Percentiles rank a stretch among this genome's conserved stretches.
phyloP scores from a whole-genome alignment of 2,329 filamentous ascomycete genomes.

The Penicillium sp. region DNA sequence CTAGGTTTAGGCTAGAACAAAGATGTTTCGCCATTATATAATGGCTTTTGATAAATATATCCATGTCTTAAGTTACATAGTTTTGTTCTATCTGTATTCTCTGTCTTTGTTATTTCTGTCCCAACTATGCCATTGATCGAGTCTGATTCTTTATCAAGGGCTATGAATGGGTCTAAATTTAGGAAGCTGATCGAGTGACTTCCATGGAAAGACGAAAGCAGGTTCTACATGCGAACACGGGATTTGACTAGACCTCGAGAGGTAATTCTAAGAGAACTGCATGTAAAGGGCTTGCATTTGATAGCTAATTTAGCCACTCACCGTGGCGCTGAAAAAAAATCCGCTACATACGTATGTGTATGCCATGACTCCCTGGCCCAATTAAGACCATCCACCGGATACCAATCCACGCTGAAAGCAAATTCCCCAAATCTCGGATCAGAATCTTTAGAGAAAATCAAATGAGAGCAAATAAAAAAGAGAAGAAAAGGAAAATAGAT shows the following conservation, averaged over 20 bases:
- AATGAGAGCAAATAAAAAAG: background rate
- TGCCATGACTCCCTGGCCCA: slow-evolving; percentile 16
- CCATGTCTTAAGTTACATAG: no score
- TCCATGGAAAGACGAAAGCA: background rate
- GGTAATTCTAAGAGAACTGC: background rate
- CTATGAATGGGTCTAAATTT: background rate
- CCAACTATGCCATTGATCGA: background rate
- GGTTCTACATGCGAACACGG: background rate
- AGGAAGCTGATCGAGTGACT: background rate
- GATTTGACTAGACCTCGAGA: background rate
- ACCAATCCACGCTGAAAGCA: slow-evolving; percentile 4
- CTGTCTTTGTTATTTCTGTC: background rate
- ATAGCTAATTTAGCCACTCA: background rate
- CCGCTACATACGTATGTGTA: slow-evolving; percentile 9
- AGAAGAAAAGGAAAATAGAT: background rate
- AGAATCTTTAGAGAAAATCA: background rate
- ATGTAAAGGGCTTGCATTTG: background rate
- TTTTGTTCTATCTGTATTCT: background rate
- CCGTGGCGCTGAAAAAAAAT: slow-evolving; percentile 3
- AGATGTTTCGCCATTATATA: background rate
- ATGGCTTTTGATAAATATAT: background rate
- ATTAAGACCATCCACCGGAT: slow-evolving; percentile 1
- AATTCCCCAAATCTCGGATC: background rate
- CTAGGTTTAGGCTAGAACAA: background rate
- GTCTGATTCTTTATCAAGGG: background rate